These are phyloP conservation scores for Tetraselmis striata DNA, from an alignment of 139 green algal genomes.

Conservation along the genomic window DNA sequence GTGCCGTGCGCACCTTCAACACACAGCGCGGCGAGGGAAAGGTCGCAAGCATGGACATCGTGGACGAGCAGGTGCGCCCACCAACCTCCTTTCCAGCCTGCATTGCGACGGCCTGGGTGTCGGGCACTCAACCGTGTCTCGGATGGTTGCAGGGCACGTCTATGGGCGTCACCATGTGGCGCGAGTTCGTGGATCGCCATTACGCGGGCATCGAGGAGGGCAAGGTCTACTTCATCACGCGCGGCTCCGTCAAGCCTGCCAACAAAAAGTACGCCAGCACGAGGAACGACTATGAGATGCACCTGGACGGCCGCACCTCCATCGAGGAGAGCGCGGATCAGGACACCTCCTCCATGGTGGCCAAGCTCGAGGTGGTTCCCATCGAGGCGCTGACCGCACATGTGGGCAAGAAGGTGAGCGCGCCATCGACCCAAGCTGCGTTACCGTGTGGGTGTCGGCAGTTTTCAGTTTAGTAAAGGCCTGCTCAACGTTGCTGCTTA, in stretches of 20 bases:
- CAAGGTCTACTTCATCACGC: conserved; percentile 51
- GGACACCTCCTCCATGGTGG: conserved; percentile 38
- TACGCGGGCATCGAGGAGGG: conserved; percentile 38
- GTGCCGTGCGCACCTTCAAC: conserved; percentile 16
- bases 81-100: background rate
- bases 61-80: conserved; percentile 50
- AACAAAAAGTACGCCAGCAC: conserved; percentile 68
- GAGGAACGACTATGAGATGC: conserved; percentile 72
- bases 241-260: conserved; percentile 52
- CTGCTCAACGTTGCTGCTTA: no score
- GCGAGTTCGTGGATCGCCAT: conserved; percentile 43
- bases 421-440: no score
- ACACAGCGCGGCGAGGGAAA: conserved; percentile 1
- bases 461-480: no score
- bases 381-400: conserved; percentile 56
- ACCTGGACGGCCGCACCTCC: conserved; percentile 56
- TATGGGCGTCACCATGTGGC: conserved; percentile 78
- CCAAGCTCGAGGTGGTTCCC: conserved; percentile 52
- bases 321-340: conserved; percentile 61
- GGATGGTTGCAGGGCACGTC: conserved; percentile 40
- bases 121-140: no score
- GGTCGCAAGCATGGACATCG: conserved; percentile 56
- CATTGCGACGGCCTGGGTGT: background rate
- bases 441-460: no score
- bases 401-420: conserved; percentile 47